A percentile compares a stretch with the other conserved stretches of the same genome.
phyloP scores from a whole-genome alignment of 305 asterid genomes.

The Fraxinus angustifolia region DNA sequence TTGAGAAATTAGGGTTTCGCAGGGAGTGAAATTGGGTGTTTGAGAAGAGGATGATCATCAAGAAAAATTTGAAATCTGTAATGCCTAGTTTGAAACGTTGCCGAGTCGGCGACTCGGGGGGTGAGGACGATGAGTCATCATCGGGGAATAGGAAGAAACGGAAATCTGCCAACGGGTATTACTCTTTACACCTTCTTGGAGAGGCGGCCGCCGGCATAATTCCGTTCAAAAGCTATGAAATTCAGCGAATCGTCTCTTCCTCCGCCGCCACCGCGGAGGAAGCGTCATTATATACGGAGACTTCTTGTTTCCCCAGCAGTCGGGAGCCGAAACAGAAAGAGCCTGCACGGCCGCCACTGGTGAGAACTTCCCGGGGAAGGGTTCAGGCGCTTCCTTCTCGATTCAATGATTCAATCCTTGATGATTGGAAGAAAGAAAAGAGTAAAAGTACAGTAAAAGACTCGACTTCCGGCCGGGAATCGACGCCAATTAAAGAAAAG shows the following conservation, averaged over 20 bases:
- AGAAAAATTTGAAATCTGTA: constrained; percentile 88
- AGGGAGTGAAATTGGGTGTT: constrained; percentile 32
- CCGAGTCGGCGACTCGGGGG: constrained; percentile 55
- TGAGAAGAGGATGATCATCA: constrained; percentile 62
- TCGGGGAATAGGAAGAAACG: constrained; percentile 65
- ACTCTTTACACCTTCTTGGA: constrained; percentile 71
- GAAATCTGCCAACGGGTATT: constrained; percentile 48
- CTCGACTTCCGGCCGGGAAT: constrained; percentile 58
- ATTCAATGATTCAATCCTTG: constrained; percentile 86
- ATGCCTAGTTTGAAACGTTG: constrained; percentile 92
- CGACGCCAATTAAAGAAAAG: constrained; percentile 44
- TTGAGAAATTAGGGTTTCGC: constrained; percentile 45
- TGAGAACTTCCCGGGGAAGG: constrained; percentile 90
- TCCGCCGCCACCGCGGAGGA: constrained; percentile 25
- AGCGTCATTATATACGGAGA: constrained; percentile 36
- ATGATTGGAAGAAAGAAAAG: constrained; percentile 93
- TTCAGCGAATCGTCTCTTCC: constrained; percentile 38
- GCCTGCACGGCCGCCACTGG: constrained; percentile 70
- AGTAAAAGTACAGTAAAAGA: constrained; percentile 38
- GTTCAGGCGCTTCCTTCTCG: constrained; percentile 91
- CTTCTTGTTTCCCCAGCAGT: constrained; percentile 22
- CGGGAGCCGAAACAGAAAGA: constrained; percentile 40
- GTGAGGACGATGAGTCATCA: constrained; percentile 59
- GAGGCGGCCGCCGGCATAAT: constrained; percentile 70
- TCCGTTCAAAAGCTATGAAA: constrained; percentile 50